Evolutionary conservation across 2,329 filamentous ascomycete genomes (phyloP).

Genomic region (Onygenales sp.): DNA sequence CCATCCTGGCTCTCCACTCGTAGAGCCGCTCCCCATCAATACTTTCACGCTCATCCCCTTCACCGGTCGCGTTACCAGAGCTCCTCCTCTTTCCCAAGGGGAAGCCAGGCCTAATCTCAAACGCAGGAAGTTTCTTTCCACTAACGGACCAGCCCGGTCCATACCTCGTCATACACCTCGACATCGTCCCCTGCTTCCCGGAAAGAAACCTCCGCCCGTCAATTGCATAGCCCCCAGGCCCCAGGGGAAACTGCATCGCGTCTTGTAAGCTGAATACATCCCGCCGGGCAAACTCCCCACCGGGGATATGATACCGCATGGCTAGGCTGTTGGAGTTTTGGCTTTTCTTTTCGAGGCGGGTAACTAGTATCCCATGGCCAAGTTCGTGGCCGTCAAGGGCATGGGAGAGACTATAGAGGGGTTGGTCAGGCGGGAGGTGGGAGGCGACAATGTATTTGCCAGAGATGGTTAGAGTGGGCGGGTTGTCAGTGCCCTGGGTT

Average conservation of each 20-base stretch:
- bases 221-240: slow-evolving; percentile 8
- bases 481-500: neutral
- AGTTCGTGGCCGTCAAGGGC: slow-evolving; percentile 13
- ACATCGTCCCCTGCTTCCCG: slow-evolving; percentile 10
- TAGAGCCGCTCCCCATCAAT: slow-evolving; percentile 3
- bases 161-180: slow-evolving; percentile 4
- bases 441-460: slow-evolving; percentile 10
- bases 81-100: neutral
- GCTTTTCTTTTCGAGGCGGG: slow-evolving; percentile 7
- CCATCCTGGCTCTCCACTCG: slow-evolving; percentile 10
- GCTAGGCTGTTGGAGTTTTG: neutral
- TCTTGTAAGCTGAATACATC: slow-evolving; percentile 11
- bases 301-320: neutral
- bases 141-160: slow-evolving; percentile 9
- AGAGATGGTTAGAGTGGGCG: slow-evolving; percentile 9
- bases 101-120: slow-evolving; percentile 4
- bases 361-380: slow-evolving; percentile 8
- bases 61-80: neutral
- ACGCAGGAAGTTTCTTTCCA: slow-evolving; percentile 8
- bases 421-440: neutral
- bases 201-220: slow-evolving; percentile 9
- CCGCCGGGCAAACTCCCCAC: neutral
- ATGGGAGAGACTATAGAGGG: slow-evolving; percentile 12
- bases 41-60: neutral
- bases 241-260: slow-evolving; percentile 2